Base-by-base conservation (phyloP, 2,329 filamentous ascomycete species). In the Ascochyta rabiei region DNA sequence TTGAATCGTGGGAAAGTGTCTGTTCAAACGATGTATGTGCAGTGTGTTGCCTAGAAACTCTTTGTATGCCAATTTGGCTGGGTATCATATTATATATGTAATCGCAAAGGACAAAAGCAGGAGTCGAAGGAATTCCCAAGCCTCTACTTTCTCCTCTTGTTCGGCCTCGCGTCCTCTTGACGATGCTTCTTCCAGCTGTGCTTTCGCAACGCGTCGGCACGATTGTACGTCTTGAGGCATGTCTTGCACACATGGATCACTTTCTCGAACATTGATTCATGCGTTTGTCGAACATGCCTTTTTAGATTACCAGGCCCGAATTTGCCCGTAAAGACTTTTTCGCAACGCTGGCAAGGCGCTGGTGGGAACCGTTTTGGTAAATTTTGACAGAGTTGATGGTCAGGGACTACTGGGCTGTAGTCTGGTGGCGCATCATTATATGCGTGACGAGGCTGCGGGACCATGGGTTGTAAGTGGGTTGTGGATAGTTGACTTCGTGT, bases 201-300 rank as follows among this genome's bases (percentile, higher is more conserved):
- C 18, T 60, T 60, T 8, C 51, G 45, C n/a, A 53, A 38, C 1
- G 57, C 57, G 9, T 61, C 59, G 8, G 45, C 48, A 16, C 59
- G 40, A n/a, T 59, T 61, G 43, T 59, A 59, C 5, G 24, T 19
- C 10, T 53, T 46, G 5, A 16, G 15, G 7, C 56, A 59, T 4
- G 34, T 1, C 3, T 19, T 47, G 31, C 55, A 58, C 21, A 43
- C 34, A 16, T 56, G 37, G 6, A 39, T 48, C 21, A 19, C 24
- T 31, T 28, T n/a, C 7, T 38, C 48, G 2, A 51, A 1, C 0
- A 44, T 2, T 2, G 48, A 33, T 30, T 39, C 43, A 9, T 55
- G 52, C 0, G 15, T 39, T 31, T 55, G 48, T 7, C 33, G 48
- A 21, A 56, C 28, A 9, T 56, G 53, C 3, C 53, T 38, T 16